Percentiles rank a stretch among this genome's conserved stretches.
phyloP scores from a whole-genome alignment of 306 rosid species.

The Betula pendula region DNA sequence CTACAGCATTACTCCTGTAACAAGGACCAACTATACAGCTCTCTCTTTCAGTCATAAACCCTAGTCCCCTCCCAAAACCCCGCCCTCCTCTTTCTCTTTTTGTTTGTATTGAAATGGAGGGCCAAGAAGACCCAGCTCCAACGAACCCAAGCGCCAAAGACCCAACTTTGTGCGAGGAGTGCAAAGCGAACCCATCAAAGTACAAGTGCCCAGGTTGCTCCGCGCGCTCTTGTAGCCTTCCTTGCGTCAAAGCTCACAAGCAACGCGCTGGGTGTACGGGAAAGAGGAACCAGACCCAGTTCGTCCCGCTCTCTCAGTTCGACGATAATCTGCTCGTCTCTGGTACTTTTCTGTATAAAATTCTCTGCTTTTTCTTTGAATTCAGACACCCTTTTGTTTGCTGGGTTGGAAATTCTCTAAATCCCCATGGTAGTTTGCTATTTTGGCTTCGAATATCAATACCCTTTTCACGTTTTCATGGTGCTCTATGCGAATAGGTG shows the following conservation, averaged over 20 bases:
- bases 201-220: conserved; percentile 92
- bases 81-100: background rate
- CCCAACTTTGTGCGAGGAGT: conserved; percentile 56
- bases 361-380: conserved; percentile 15
- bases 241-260: conserved; percentile 88
- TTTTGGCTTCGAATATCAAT: background rate
- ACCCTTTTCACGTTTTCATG: conserved; percentile 6
- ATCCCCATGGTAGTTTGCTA: background rate
- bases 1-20: too few species aligned
- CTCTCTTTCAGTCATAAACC: background rate
- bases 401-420: background rate
- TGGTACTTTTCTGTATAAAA: conserved; percentile 40
- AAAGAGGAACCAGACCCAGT: conserved; percentile 61
- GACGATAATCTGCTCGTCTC: conserved; percentile 66
- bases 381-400: conserved; percentile 8
- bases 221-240: conserved; percentile 69
- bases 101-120: conserved; percentile 23
- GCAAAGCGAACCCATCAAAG: conserved; percentile 62
- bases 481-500: conserved; percentile 7
- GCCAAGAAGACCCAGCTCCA: conserved; percentile 28
- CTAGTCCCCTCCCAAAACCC: background rate
- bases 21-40: too few species aligned
- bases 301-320: conserved; percentile 75
- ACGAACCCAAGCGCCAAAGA: conserved; percentile 15
- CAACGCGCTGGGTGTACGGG: conserved; percentile 69